Evolutionary conservation across 306 rosid species (phyloP).

Genomic region (Cicer arietinum): DNA sequence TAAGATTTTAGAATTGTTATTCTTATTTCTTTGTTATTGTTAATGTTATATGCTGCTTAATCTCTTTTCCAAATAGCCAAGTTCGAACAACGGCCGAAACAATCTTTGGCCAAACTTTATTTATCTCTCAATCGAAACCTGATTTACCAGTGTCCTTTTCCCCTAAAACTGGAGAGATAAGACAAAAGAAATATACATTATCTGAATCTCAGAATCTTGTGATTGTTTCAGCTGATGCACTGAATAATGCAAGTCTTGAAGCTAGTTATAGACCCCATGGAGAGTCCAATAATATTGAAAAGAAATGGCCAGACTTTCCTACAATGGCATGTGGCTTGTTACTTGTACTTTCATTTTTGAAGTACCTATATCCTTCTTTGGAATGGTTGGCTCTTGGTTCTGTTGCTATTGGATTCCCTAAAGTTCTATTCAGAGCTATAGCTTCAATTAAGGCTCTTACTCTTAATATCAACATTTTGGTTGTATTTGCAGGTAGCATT

Average conservation of each 20-base stretch:
- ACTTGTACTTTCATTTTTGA: conserved; percentile 64
- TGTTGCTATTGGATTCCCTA: conserved; percentile 66
- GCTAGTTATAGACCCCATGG: conserved; percentile 71
- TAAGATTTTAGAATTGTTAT: neutral
- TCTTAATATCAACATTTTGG: conserved; percentile 80
- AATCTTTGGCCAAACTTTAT: too few relatives aligned
- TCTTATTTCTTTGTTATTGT: too few relatives aligned
- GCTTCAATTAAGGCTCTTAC: conserved; percentile 61
- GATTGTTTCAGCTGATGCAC: conserved; percentile 64
- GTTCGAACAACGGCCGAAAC: too few relatives aligned
- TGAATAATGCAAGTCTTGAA: conserved; percentile 74
- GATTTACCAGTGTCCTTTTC: too few relatives aligned
- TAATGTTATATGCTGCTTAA: too few relatives aligned
- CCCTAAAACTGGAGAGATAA: too few relatives aligned
- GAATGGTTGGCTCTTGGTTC: conserved; percentile 74
- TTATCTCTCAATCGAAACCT: too few relatives aligned
- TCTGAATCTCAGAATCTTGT: neutral
- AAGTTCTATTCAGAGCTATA: conserved; percentile 55
- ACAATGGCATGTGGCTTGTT: conserved; percentile 66
- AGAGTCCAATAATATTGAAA: conserved; percentile 48
- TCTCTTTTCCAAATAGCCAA: too few relatives aligned
- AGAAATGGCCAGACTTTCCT: conserved; percentile 71
- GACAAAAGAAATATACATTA: too few relatives aligned
- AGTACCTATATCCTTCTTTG: conserved; percentile 61
- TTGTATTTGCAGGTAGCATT: conserved; percentile 68